Base-by-base conservation (phyloP, 2,329 filamentous ascomycete species). In the Cytospora piceicola region DNA sequence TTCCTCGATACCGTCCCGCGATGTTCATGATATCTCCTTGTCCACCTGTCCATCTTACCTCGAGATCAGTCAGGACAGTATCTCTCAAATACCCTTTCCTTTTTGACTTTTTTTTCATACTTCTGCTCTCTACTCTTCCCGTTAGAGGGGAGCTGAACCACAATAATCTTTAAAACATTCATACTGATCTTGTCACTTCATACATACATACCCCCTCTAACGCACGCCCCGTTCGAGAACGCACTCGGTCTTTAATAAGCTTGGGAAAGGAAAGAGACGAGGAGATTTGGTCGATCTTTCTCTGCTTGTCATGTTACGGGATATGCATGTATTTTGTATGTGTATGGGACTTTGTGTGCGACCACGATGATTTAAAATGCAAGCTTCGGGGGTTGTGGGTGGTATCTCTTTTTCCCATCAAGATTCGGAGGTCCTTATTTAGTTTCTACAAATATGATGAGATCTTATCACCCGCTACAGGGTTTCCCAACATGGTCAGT, bases 1-100 rank as follows among this genome's bases (percentile, higher is more conserved):
- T 54, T n/a, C 27, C 55, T 66, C 39, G 39, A 36, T 58, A 61
- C 58, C 58, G 51, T 56, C 61, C 59, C 39, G 61, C 59, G 66
- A 68, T 64, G 62, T 61, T 66, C 42, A 63, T 68, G 61, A 57
- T 53, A 62, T 68, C 63, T 52, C 63, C 54, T 66, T 39, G 61
- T 64, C 59, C 54, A 49, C 57, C 60, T 68, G 63, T 65, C 63
- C 57, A 54, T 57, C 52, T 56, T 52, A 27, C n/a, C 34, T 27
- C 61, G 53, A 51, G 61, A 57, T 56, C 60, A 63, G 56, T 52
- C 39, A 59, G 59, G 60, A 63, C 57, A 68, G 63, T 60, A 68
- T 68, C 55, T 63, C 66, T 59, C 64, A 46, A 68, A 68, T 68
- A 68, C 66, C 66, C 66, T 60, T 56, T 63, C 53, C 55, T 62